Evolutionary conservation across 306 rosid species (phyloP).

Genomic region (Medicago ruthenica): DNA sequence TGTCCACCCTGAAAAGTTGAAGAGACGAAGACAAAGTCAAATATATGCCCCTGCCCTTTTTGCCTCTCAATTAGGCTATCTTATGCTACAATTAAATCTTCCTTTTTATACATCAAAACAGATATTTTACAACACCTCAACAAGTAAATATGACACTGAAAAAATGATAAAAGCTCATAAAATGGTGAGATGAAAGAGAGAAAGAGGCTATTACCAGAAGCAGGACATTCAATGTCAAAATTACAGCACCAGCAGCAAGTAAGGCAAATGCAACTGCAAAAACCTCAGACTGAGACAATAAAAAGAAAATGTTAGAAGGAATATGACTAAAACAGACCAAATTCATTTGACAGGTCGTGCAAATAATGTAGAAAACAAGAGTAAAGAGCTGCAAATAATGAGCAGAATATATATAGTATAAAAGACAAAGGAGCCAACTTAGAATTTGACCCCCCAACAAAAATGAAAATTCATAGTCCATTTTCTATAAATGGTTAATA

Average conservation of each 20-base stretch:
- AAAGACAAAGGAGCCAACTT: neutral
- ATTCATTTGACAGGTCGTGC: conserved; percentile 12
- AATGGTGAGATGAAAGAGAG: conserved; percentile 31
- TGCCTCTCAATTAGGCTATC: neutral
- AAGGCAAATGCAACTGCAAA: conserved; percentile 98
- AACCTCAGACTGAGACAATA: conserved; percentile 79
- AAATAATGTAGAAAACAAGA: conserved; percentile 7
- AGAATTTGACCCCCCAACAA: neutral
- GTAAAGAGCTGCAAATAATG: conserved; percentile 4
- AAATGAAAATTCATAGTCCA: conserved; percentile 9
- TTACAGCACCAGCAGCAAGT: conserved; percentile 94
- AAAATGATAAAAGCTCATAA: conserved; percentile 12
- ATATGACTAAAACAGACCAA: conserved; percentile 12
- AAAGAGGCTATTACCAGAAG: conserved; percentile 75
- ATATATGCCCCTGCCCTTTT: conserved; percentile 1
- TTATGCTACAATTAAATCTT: neutral
- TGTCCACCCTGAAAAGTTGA: conserved; percentile 84
- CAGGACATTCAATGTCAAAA: conserved; percentile 93
- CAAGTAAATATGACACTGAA: conserved; percentile 17
- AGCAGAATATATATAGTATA: conserved; percentile 7
- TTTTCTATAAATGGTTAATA: conserved; percentile 2
- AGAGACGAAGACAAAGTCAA: conserved; percentile 35
- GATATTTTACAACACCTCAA: neutral
- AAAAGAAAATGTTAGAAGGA: conserved; percentile 36
- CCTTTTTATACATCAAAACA: conserved; percentile 19